These are phyloP conservation scores for Dissoconium aciculare DNA, from an alignment of 2,329 filamentous ascomycete species.

Conservation along the genomic window DNA sequence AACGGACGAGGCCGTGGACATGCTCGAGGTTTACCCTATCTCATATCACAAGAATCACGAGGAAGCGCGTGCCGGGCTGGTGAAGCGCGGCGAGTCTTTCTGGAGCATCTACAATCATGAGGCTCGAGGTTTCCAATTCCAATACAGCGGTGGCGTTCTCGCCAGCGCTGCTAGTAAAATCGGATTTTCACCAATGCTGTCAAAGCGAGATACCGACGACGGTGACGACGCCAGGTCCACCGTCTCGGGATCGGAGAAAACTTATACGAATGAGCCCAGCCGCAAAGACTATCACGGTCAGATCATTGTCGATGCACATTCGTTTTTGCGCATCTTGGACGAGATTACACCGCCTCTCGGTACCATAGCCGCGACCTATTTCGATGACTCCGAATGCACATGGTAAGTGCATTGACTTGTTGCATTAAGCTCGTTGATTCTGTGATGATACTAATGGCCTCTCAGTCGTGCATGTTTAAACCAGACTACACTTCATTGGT, in stretches of 20 bases:
- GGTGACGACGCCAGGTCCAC: constrained; percentile 1
- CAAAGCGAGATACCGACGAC: background rate
- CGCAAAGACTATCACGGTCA: background rate
- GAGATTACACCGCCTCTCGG: background rate
- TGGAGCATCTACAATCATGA: constrained; percentile 1
- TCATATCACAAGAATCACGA: constrained; percentile 1
- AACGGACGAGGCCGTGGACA: constrained; percentile 3
- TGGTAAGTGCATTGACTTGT: too few species aligned
- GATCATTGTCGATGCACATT: constrained; percentile 1
- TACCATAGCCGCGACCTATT: background rate
- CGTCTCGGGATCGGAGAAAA: background rate
- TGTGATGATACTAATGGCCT: background rate
- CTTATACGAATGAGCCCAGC: background rate
- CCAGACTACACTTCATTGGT: too few species aligned
- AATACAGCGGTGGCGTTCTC: constrained; percentile 2
- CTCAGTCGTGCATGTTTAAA: background rate
- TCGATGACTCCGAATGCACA: background rate
- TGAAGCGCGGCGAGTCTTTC: constrained; percentile 1
- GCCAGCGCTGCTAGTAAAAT: background rate
- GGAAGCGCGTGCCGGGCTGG: constrained; percentile 1
- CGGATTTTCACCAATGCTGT: constrained; percentile 1
- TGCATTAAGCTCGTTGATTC: too few species aligned
- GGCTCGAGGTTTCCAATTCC: constrained; percentile 1
- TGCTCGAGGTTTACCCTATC: constrained; percentile 4
- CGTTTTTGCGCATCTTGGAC: background rate